phyloP scores from a whole-genome alignment of 2,329 filamentous ascomycete species.

The Emmonsiellopsis sp. region DNA sequence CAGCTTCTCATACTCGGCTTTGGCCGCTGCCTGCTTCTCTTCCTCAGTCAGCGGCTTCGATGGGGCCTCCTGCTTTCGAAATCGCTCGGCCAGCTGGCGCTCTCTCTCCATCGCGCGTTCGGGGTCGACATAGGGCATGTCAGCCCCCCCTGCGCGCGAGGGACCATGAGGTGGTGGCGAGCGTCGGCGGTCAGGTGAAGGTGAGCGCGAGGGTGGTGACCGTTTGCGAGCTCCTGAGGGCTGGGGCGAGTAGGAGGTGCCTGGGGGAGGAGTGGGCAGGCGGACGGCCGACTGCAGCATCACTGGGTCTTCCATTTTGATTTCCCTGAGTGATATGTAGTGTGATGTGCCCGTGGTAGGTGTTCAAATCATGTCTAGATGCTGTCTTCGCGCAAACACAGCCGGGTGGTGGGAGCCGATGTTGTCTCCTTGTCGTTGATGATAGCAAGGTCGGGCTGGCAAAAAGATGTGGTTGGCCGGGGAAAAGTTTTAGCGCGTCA shows the following conservation, averaged over 20 bases:
- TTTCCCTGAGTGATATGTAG: background rate
- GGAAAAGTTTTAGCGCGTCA: background rate
- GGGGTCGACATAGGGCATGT: constrained; percentile 42
- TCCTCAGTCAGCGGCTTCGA: constrained; percentile 58
- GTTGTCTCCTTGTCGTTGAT: background rate
- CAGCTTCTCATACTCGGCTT: constrained; percentile 89
- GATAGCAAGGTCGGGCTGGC: background rate
- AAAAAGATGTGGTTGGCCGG: background rate
- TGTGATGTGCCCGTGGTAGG: background rate
- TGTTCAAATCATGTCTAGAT: background rate
- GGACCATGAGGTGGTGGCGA: constrained; percentile 32
- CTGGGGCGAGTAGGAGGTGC: constrained; percentile 39
- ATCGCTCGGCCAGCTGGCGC: constrained; percentile 43
- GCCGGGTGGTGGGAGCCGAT: background rate
- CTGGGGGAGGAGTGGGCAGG: constrained; percentile 48
- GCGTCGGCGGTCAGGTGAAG: constrained; percentile 43
- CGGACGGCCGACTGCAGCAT: constrained; percentile 50
- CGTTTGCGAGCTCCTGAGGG: constrained; percentile 47
- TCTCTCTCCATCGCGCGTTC: constrained; percentile 42
- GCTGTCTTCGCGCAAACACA: background rate
- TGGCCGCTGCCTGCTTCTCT: constrained; percentile 77
- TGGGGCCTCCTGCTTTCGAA: constrained; percentile 38
- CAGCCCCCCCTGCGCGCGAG: constrained; percentile 22
- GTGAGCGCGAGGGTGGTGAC: constrained; percentile 46
- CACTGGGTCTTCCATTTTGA: constrained; percentile 35